Evolutionary conservation across 768 basidiomycete genomes (phyloP), one percentile per base, ranked within the genome.

Genomic region (Lactarius akahatsu): DNA sequence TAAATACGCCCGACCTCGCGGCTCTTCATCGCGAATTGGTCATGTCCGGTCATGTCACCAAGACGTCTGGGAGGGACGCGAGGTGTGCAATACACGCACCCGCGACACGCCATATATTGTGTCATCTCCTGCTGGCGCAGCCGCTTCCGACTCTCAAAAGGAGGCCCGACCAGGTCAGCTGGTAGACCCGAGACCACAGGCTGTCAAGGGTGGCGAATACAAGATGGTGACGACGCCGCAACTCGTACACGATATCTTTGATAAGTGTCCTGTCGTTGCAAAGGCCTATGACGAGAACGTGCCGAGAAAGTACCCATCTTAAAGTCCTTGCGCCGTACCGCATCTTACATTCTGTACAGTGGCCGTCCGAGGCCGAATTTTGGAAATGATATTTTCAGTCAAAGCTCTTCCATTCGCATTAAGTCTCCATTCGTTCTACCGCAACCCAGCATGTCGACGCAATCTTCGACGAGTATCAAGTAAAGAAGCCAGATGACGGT

Each of bases 331-430:
- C 54, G 4, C 40, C 34, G 16, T 41, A 30, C 28, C 30, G 6
- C 38, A 28, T 61, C 65, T 64, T 59, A 65, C 54, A 11, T 32
- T 41, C 30, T 18, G 54, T 52, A 28, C 16, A 68, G 28, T 74
- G 98, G 94, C 83, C 98, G 56, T 85, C 88, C 30, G 93, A 98
- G 77, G 88, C 87, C 65, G 89, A 92, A 72, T 99, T 98, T 74
- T 99, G 97, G 97, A 89, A 86, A 72, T 86, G 97, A 57, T 99
- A 98, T 79, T 97, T 99, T 76, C 90, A 93, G 72, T 96, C 94
- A 34, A 95, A 91, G 73, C 81, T 98, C 13, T 98, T 97, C 83
- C 92, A 98, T 74, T 89, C 91, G 2, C 94, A 98, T 76, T 88
- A 94, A 15, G 96, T 95, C 10, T 95, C 92, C 30, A 94, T 94